Conservation (phyloP, 2,329 filamentous ascomycete species). For the Aspergillus flavus region DNA sequence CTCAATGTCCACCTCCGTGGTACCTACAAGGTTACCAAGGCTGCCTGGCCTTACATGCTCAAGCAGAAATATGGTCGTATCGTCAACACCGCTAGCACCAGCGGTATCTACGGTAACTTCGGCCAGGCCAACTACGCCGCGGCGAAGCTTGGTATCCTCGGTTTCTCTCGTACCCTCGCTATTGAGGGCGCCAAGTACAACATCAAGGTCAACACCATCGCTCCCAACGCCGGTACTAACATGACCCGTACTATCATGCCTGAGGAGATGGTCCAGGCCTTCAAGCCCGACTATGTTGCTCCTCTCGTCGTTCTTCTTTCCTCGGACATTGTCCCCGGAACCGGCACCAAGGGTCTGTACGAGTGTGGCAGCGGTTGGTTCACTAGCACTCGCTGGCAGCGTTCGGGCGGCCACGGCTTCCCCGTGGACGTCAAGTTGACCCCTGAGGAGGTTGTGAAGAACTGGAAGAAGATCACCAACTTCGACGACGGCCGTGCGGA, state of each 20-base stretch:
- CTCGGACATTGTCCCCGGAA: slow-evolving; percentile 81
- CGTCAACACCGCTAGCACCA: slow-evolving; percentile 95
- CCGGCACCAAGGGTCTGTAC: slow-evolving; percentile 83
- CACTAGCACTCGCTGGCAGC: slow-evolving; percentile 91
- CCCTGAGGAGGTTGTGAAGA: slow-evolving; percentile 77
- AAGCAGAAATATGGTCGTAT: slow-evolving; percentile 99
- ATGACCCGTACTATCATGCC: slow-evolving; percentile 95
- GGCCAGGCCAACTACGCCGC: slow-evolving; percentile 97
- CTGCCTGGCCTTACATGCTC: slow-evolving; percentile 94
- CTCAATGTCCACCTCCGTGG: slow-evolving; percentile 89
- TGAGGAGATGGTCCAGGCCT: slow-evolving; percentile 95
- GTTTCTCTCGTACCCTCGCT: slow-evolving; percentile 89
- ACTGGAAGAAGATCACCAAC: slow-evolving; percentile 77
- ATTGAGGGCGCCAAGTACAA: slow-evolving; percentile 96
- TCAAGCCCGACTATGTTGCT: slow-evolving; percentile 98
- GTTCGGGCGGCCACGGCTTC: slow-evolving; percentile 86
- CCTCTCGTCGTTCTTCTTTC: slow-evolving; percentile 86
- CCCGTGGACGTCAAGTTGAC: slow-evolving; percentile 80
- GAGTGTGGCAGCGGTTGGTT: slow-evolving; percentile 96
- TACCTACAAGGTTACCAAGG: slow-evolving; percentile 96
- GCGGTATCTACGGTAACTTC: slow-evolving; percentile 98
- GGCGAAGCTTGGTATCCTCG: slow-evolving; percentile 88
- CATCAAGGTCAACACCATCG: slow-evolving; percentile 97
- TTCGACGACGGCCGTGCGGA: slow-evolving; percentile 89
- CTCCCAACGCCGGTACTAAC: slow-evolving; percentile 92